Evolutionary conservation across 306 rosid genomes (phyloP).

Genomic region (Hippophae tibetana): DNA sequence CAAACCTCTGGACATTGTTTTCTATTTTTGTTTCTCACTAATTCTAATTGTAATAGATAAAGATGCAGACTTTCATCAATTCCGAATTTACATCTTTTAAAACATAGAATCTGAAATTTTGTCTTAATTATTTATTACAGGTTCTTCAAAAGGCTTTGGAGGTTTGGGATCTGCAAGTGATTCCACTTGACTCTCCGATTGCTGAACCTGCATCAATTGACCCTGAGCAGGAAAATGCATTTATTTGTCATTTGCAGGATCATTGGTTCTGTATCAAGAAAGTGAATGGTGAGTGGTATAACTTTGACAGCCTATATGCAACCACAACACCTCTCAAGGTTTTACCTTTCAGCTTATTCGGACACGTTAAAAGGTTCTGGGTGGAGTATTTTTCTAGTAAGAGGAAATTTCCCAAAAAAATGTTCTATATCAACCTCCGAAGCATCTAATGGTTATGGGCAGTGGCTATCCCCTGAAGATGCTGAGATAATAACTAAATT

Average conservation of each 20-base stretch:
- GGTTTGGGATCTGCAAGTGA: conserved; percentile 97
- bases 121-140: conserved; percentile 31
- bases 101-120: too few relatives aligned
- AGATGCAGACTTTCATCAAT: too few relatives aligned
- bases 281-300: conserved; percentile 91
- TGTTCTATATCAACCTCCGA: conserved; percentile 79
- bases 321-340: conserved; percentile 85
- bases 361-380: conserved; percentile 89
- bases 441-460: conserved; percentile 87
- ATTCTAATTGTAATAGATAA: too few relatives aligned
- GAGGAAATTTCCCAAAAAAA: conserved; percentile 88
- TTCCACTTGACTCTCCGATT: conserved; percentile 88
- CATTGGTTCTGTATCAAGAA: conserved; percentile 97
- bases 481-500: conserved; percentile 91
- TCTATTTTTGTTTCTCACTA: too few relatives aligned
- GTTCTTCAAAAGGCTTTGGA: conserved; percentile 92
- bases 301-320: conserved; percentile 92
- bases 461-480: conserved; percentile 92
- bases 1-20: too few relatives aligned
- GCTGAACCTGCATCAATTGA: conserved; percentile 97
- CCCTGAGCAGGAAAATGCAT: conserved; percentile 88
- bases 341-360: conserved; percentile 88
- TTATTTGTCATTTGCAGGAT: conserved; percentile 87
- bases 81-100: too few relatives aligned
- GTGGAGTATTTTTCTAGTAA: conserved; percentile 95